Conservation (phyloP, 2,329 filamentous ascomycete species). For the Diplodia sapinea region DNA sequence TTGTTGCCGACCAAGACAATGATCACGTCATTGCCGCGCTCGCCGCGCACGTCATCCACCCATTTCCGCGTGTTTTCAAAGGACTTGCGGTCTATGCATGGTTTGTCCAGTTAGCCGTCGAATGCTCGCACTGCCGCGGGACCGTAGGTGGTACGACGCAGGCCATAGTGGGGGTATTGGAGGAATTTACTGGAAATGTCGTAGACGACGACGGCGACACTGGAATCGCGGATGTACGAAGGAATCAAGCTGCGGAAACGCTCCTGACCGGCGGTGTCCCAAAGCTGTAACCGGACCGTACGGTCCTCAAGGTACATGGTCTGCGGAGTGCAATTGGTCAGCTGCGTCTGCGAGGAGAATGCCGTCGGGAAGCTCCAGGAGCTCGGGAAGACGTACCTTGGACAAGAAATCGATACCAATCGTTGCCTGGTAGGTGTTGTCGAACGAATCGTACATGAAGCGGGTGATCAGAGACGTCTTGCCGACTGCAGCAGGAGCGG, state of each 20-base stretch:
- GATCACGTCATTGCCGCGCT: constrained; percentile 97
- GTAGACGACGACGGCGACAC: constrained; percentile 97
- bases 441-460: constrained; percentile 99
- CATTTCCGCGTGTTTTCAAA: constrained; percentile 99
- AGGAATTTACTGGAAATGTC: constrained; percentile 80
- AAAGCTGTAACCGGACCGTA: constrained; percentile 94
- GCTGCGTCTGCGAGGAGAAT: background rate
- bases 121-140: background rate
- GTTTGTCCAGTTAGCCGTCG: constrained; percentile 22
- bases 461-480: constrained; percentile 98
- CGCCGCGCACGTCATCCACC: constrained; percentile 97
- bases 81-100: constrained; percentile 75
- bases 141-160: constrained; percentile 3
- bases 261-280: constrained; percentile 98
- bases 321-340: constrained; percentile 51
- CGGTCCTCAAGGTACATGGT: constrained; percentile 99
- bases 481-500: constrained; percentile 68
- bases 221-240: constrained; percentile 97
- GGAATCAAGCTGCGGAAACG: constrained; percentile 96
- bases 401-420: constrained; percentile 99
- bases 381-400: constrained; percentile 67
- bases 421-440: constrained; percentile 99
- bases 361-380: background rate
- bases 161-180: constrained; percentile 19
- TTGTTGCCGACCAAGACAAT: constrained; percentile 99